phyloP scores from a whole-genome alignment of 805 yeast species.

The Schizosaccharomyces pombe region DNA sequence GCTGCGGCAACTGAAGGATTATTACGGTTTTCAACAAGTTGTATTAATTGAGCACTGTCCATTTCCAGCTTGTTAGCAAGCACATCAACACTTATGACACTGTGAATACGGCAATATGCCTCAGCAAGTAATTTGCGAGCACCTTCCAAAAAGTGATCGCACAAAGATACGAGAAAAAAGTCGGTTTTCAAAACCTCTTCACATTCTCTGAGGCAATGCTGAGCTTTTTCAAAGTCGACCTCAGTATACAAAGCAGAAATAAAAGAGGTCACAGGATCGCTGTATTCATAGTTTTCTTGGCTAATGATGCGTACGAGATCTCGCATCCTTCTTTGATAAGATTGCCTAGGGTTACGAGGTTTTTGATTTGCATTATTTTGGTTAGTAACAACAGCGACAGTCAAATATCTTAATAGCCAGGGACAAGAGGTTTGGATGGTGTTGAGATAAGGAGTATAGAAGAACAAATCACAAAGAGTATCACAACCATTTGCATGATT shows the following conservation, averaged over 20 bases:
- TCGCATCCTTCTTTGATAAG: constrained; percentile 29
- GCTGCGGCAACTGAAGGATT: neutral
- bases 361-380: constrained; percentile 11
- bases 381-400: constrained; percentile 29
- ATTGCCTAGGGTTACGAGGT: constrained; percentile 10
- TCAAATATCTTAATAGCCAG: constrained; percentile 43
- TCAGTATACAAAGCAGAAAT: constrained; percentile 32
- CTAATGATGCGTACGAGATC: constrained; percentile 34
- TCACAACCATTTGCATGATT: constrained; percentile 29
- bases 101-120: constrained; percentile 31
- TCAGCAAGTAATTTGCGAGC: constrained; percentile 31
- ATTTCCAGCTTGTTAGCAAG: constrained; percentile 25
- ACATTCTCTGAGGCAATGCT: constrained; percentile 24
- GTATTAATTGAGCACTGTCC: constrained; percentile 24
- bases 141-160: constrained; percentile 21
- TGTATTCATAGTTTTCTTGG: constrained; percentile 41
- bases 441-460: constrained; percentile 35
- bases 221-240: constrained; percentile 34
- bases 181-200: constrained; percentile 28
- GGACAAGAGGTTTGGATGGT: constrained; percentile 52
- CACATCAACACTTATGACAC: constrained; percentile 23
- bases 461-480: constrained; percentile 31
- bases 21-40: constrained; percentile 14
- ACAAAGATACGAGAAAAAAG: constrained; percentile 28
- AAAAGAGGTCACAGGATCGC: constrained; percentile 39